These are phyloP conservation scores for Calvatia gigantea DNA, from an alignment of 768 basidiomycete species.

Conservation along the genomic window DNA sequence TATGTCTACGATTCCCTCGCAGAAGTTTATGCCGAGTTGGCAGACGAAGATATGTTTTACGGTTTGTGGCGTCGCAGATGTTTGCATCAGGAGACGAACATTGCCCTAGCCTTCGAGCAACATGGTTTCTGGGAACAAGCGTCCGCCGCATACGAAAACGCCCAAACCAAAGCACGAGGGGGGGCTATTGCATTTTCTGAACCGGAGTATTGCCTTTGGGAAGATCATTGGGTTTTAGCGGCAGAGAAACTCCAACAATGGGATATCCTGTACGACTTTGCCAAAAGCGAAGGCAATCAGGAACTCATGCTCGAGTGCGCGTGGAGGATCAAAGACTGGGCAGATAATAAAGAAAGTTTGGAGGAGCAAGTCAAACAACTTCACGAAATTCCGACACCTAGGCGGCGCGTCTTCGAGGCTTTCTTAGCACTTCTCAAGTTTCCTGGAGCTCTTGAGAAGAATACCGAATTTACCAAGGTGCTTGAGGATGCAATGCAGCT, in stretches of 20 bases:
- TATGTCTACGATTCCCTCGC: slow-evolving; percentile 87
- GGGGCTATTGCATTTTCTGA: slow-evolving; percentile 89
- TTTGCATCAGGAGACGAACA: slow-evolving; percentile 86
- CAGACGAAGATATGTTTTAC: slow-evolving; percentile 96
- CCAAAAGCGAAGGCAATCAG: slow-evolving; percentile 82
- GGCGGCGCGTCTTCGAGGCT: slow-evolving; percentile 96
- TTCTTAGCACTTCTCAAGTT: slow-evolving; percentile 86
- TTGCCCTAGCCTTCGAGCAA: slow-evolving; percentile 87
- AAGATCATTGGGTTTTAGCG: slow-evolving; percentile 97
- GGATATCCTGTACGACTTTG: slow-evolving; percentile 92
- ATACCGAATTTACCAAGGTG: slow-evolving; percentile 81
- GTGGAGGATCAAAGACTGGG: slow-evolving; percentile 94
- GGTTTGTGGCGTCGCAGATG: slow-evolving; percentile 92
- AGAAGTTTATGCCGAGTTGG: slow-evolving; percentile 92
- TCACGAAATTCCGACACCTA: slow-evolving; percentile 86
- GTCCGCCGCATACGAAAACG: slow-evolving; percentile 80
- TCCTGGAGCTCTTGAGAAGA: slow-evolving; percentile 79
- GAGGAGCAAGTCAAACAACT: slow-evolving; percentile 80
- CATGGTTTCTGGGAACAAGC: slow-evolving; percentile 97
- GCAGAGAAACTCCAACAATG: slow-evolving; percentile 97
- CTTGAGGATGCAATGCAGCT: slow-evolving; percentile 97
- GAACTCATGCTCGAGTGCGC: slow-evolving; percentile 93
- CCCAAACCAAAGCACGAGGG: slow-evolving; percentile 79
- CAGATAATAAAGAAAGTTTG: slow-evolving; percentile 68
- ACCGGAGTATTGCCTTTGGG: slow-evolving; percentile 96